Conservation (phyloP, 176 grass and related monocot genomes). For the Rhynchospora breviuscula region DNA sequence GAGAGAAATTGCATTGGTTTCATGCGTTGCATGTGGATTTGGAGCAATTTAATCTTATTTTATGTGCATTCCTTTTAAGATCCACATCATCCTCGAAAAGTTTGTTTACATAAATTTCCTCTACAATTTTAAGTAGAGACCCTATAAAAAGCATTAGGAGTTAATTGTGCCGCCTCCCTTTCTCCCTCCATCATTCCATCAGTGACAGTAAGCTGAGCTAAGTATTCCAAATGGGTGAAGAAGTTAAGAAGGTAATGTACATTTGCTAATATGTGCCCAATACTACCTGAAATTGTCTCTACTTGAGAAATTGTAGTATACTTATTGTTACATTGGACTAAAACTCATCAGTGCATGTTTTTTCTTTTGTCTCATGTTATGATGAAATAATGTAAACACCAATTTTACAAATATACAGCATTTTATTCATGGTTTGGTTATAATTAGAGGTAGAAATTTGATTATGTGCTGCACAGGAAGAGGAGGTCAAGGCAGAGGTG, state of each 20-base stretch:
- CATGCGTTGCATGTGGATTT: conserved; percentile 38
- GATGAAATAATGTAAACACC: background rate
- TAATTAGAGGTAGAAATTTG: background rate
- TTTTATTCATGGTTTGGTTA: background rate
- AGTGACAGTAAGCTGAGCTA: background rate
- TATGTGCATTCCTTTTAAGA: conserved; percentile 24
- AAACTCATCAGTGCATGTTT: background rate
- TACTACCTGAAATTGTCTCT: too few species aligned
- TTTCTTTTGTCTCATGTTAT: background rate
- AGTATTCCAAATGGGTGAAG: conserved; percentile 34
- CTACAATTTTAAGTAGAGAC: background rate
- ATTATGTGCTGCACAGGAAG: conserved; percentile 13
- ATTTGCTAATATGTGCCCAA: background rate
- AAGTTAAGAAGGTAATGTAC: conserved; percentile 33
- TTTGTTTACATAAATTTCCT: conserved; percentile 13
- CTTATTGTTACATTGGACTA: background rate
- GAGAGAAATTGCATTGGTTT: conserved; percentile 17
- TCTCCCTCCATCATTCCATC: background rate
- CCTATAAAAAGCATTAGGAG: conserved; percentile 3
- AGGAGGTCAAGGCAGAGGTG: conserved; percentile 29
- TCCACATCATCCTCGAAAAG: conserved; percentile 21
- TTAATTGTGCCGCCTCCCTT: background rate
- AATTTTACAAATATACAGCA: background rate
- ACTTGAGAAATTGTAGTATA: background rate
- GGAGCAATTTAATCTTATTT: conserved; percentile 17